Evolutionary conservation across 2,329 filamentous ascomycete species (phyloP), one percentile per base, ranked within the genome.

Genomic region (Colletotrichum orchidophilum): DNA sequence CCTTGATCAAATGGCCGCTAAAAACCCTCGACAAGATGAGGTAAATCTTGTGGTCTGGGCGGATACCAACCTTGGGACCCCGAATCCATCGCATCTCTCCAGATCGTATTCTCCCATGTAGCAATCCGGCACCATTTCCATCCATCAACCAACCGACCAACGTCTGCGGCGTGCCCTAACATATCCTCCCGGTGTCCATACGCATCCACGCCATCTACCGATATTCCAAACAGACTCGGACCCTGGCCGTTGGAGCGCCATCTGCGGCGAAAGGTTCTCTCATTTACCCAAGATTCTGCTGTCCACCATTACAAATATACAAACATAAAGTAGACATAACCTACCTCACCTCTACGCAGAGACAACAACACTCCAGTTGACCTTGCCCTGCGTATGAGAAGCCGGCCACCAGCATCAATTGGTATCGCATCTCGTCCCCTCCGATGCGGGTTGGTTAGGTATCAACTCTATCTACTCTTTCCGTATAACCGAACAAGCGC

Each of bases 11-110:
- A 59, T 50, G 29, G 31, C 57, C 50, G 67, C 63, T 70, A 67
- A 61, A 67, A 57, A 67, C 39, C 67, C 39, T 61, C 63, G 35
- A 29, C 50, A 57, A 70, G 67, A 67, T 67, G 63, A 67, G 67
- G 57, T 63, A 70, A 70, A 67, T 67, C 63, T 70, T 50, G 62
- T 61, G 67, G 50, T 61, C 55, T 57, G 31, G 49, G 67, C 67
- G 57, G 67, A 52, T 68, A 68, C 57, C 50, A 60, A 65, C 66
- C 54, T 54, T 55, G 4, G 31, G 31, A 33, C 39, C 39, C 21
- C 39, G 18, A 61, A 54, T 50, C 27, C 39, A 59, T 35, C 46
- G 39, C 31, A 33, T 50, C 42, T 46, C 35, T 67, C 39, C 39
- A 46, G 39, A 46, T 11, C 39, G 21, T 21, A 46, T n/a, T n/a